Conservation (phyloP, 805 yeast species). For the Babjeviella inositovora region DNA sequence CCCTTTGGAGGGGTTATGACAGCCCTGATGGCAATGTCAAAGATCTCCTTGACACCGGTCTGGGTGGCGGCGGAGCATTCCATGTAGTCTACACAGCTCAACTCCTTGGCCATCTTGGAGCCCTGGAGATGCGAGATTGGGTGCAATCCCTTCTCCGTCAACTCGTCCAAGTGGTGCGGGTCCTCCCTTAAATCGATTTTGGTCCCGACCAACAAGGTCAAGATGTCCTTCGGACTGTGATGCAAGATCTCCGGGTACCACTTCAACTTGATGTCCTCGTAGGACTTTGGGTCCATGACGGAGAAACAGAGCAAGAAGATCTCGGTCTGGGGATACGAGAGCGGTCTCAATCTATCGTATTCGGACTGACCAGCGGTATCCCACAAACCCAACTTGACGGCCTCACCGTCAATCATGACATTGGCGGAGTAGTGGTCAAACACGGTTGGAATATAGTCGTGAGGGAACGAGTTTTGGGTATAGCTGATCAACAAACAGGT, state of each 20-base stretch:
- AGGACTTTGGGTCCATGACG: constrained; percentile 65
- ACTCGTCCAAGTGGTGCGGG: constrained; percentile 53
- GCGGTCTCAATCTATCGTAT: constrained; percentile 77
- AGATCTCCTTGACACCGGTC: constrained; percentile 70
- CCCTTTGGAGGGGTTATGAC: constrained; percentile 37
- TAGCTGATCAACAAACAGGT: constrained; percentile 79
- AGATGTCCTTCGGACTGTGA: constrained; percentile 59
- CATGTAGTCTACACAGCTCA: constrained; percentile 57
- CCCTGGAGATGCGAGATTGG: constrained; percentile 58
- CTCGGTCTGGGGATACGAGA: constrained; percentile 86
- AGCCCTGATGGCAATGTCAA: constrained; percentile 66
- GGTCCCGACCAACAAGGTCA: constrained; percentile 73
- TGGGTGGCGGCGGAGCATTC: constrained; percentile 91
- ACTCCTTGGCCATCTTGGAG: constrained; percentile 44
- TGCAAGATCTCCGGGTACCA: constrained; percentile 82
- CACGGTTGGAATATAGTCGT: constrained; percentile 88
- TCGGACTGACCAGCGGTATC: constrained; percentile 95
- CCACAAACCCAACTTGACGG: constrained; percentile 79
- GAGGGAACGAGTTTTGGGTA: constrained; percentile 86
- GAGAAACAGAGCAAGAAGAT: constrained; percentile 79
- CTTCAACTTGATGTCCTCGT: constrained; percentile 65
- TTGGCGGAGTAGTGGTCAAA: constrained; percentile 85
- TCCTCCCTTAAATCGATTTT: constrained; percentile 78
- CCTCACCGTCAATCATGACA: constrained; percentile 68
- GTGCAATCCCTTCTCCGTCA: constrained; percentile 40